phyloP scores from a whole-genome alignment of 305 asterid species.

The Ilex paraguariensis region DNA sequence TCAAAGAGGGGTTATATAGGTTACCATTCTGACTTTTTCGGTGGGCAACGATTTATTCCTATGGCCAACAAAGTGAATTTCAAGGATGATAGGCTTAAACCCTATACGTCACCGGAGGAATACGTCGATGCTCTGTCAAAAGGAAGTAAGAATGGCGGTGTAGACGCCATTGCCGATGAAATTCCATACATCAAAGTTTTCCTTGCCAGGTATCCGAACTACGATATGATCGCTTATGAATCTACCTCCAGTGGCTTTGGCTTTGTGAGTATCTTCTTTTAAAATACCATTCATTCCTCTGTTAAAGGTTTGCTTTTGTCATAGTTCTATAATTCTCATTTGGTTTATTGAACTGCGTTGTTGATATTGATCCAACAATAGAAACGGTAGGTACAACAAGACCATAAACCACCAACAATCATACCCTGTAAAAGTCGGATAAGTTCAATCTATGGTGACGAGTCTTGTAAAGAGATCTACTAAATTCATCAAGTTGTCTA shows the following conservation, averaged over 20 bases:
- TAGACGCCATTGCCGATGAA: conserved; percentile 23
- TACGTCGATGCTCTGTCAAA: neutral
- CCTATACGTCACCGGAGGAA: neutral
- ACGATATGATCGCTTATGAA: conserved; percentile 12
- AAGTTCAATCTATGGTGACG: too few species aligned
- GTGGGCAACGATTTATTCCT: neutral
- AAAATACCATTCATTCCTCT: too few species aligned
- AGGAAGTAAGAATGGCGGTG: conserved; percentile 20
- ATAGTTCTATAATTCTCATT: too few species aligned
- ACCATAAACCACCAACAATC: too few species aligned
- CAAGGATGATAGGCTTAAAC: too few species aligned
- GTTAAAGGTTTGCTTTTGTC: too few species aligned
- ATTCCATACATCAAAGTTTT: conserved; percentile 23
- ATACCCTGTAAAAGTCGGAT: too few species aligned
- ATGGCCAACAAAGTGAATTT: neutral
- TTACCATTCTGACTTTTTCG: neutral
- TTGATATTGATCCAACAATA: too few species aligned
- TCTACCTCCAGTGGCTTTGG: conserved; percentile 21
- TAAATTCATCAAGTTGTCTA: too few species aligned
- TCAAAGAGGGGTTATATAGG: conserved; percentile 8
- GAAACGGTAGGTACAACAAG: too few species aligned
- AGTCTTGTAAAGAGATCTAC: too few species aligned
- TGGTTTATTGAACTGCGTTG: too few species aligned
- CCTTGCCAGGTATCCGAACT: conserved; percentile 14
- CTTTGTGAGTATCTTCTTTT: conserved; percentile 16